Percentiles rank a stretch among this genome's conserved stretches.
Evolutionary conservation across 306 rosid genomes (phyloP).

Genomic region (Cucumis hystrix): DNA sequence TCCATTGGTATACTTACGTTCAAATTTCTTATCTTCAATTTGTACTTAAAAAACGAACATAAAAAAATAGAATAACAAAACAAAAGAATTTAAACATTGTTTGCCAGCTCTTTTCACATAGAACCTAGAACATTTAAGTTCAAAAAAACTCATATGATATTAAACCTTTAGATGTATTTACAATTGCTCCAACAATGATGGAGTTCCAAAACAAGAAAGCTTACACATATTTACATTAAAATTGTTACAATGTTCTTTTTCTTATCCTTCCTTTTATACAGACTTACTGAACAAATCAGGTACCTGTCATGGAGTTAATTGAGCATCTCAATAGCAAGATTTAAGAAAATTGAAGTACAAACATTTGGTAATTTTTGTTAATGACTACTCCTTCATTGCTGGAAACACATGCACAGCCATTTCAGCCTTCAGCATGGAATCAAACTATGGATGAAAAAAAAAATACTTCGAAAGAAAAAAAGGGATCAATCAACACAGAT

Average conservation of each 20-base stretch:
- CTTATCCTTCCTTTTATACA: background rate
- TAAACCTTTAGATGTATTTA: background rate
- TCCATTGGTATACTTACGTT: too few species aligned
- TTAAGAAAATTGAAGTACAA: background rate
- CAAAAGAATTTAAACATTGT: too few species aligned
- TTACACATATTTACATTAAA: background rate
- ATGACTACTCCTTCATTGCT: background rate
- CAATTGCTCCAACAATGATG: background rate
- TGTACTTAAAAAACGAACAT: too few species aligned
- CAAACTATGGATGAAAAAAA: background rate
- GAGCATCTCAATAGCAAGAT: background rate
- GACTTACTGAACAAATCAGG: background rate
- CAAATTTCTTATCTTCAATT: too few species aligned
- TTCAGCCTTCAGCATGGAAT: background rate
- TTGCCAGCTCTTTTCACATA: too few species aligned
- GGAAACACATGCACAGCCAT: background rate
- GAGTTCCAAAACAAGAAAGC: background rate
- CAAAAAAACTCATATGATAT: too few species aligned
- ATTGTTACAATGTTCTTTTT: background rate
- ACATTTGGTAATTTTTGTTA: background rate
- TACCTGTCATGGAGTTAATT: background rate
- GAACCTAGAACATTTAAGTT: too few species aligned
- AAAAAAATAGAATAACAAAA: too few species aligned
- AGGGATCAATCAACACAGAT: slow-evolving; percentile 2
- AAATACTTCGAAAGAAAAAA: background rate